Evolutionary conservation across 2,329 filamentous ascomycete genomes (phyloP).

Genomic region (Camillea tinctor): DNA sequence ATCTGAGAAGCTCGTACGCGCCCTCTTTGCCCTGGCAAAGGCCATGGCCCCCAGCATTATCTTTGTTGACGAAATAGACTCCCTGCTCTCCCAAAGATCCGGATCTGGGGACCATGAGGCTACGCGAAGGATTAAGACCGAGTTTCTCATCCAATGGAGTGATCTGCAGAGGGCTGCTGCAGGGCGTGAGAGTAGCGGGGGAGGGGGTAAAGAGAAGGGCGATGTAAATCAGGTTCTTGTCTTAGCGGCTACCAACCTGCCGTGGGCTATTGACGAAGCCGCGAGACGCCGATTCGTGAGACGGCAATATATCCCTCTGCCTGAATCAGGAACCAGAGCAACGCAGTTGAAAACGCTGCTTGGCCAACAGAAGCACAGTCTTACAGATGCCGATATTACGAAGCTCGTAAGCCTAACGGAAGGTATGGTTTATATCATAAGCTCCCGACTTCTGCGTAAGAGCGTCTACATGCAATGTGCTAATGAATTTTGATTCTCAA

Average conservation of each 20-base stretch:
- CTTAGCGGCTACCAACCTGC: slow-evolving; percentile 90
- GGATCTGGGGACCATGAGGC: slow-evolving; percentile 89
- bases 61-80: slow-evolving; percentile 98
- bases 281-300: slow-evolving; percentile 87
- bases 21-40: slow-evolving; percentile 87
- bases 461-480: background rate
- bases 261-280: slow-evolving; percentile 97
- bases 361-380: slow-evolving; percentile 80
- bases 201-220: slow-evolving; percentile 68
- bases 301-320: slow-evolving; percentile 92
- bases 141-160: slow-evolving; percentile 97
- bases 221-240: slow-evolving; percentile 89
- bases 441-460: slow-evolving; percentile 1
- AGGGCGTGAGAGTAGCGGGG: slow-evolving; percentile 68
- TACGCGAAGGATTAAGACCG: slow-evolving; percentile 90
- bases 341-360: slow-evolving; percentile 77
- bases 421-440: slow-evolving; percentile 50
- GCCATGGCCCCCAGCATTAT: slow-evolving; percentile 91
- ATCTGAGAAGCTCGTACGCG: slow-evolving; percentile 92
- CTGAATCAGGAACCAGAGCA: slow-evolving; percentile 77
- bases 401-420: slow-evolving; percentile 78
- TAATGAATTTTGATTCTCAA: slow-evolving; percentile 6
- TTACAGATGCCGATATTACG: slow-evolving; percentile 70
- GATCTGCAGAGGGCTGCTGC: slow-evolving; percentile 90
- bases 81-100: slow-evolving; percentile 78